Conservation (phyloP, 371 early-diverging fungal species). For the Mortierella sp. region DNA sequence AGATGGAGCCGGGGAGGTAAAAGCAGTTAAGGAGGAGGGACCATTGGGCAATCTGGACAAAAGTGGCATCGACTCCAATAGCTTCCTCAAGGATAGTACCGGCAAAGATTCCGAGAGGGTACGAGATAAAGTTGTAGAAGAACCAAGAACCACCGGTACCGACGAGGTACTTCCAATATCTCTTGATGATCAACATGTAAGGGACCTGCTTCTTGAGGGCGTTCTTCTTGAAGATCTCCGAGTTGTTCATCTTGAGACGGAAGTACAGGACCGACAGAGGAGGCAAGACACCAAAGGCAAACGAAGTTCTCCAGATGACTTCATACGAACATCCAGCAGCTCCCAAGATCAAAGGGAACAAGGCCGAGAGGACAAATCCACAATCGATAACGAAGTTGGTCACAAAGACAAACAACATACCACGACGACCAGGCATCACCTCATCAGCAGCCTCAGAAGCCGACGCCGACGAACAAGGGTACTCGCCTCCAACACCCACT, state of each 20-base stretch:
- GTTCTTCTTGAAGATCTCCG: constrained; percentile 63
- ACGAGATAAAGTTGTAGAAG: constrained; percentile 75
- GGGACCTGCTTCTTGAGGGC: constrained; percentile 71
- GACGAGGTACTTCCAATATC: constrained; percentile 73
- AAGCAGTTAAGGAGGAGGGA: constrained; percentile 71
- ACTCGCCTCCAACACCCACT: constrained; percentile 70
- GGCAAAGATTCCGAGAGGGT: constrained; percentile 70
- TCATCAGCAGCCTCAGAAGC: constrained; percentile 76
- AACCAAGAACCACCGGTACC: constrained; percentile 75
- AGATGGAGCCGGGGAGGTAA: constrained; percentile 71
- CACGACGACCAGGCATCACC: constrained; percentile 66
- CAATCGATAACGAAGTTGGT: constrained; percentile 71
- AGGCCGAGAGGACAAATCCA: constrained; percentile 72
- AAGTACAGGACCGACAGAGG: constrained; percentile 74
- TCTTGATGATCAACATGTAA: constrained; percentile 68
- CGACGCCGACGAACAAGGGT: constrained; percentile 72
- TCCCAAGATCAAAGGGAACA: constrained; percentile 68
- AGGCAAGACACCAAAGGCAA: constrained; percentile 70
- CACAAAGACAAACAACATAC: constrained; percentile 68
- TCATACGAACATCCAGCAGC: constrained; percentile 62
- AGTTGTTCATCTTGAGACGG: constrained; percentile 71
- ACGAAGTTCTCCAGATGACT: constrained; percentile 68
- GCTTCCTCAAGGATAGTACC: constrained; percentile 68
- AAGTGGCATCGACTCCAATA: constrained; percentile 58
- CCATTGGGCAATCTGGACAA: constrained; percentile 69